Conservation (phyloP, 345 rosid genomes). For the Dipteronia dyeriana region DNA sequence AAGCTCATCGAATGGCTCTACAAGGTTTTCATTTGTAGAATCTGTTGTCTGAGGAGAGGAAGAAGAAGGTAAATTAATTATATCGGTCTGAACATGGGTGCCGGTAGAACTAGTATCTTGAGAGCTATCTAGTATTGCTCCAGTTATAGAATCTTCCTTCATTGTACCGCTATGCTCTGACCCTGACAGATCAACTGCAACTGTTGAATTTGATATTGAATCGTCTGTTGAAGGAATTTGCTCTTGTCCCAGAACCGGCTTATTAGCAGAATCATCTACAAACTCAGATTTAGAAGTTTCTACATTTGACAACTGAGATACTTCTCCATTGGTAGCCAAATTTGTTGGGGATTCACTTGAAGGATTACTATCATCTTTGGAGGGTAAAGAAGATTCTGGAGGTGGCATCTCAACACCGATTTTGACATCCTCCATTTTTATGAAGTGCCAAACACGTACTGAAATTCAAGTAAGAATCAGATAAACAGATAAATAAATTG, state of each 20-base stretch:
- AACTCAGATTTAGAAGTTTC: conserved; percentile 23
- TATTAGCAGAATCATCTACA: conserved; percentile 13
- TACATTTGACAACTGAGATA: conserved; percentile 13
- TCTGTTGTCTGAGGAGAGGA: conserved; percentile 9
- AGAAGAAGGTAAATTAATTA: conserved; percentile 14
- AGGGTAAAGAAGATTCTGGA: conserved; percentile 25
- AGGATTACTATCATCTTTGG: conserved; percentile 17
- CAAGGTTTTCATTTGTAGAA: conserved; percentile 15
- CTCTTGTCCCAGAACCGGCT: conserved; percentile 16
- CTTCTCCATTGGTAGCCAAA: conserved; percentile 22
- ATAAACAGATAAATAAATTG: background rate
- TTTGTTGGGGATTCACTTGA: conserved; percentile 18
- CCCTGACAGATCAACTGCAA: conserved; percentile 22
- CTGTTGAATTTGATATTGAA: conserved; percentile 24
- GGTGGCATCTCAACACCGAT: conserved; percentile 30
- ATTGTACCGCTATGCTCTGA: conserved; percentile 11
- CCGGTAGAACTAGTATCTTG: conserved; percentile 21
- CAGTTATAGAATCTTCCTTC: conserved; percentile 22
- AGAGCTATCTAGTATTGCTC: conserved; percentile 18
- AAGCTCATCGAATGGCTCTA: conserved; percentile 25
- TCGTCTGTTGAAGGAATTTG: conserved; percentile 21
- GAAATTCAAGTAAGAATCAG: conserved; percentile 22
- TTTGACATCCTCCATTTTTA: conserved; percentile 52
- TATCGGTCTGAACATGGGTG: conserved; percentile 22
- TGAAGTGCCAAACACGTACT: conserved; percentile 22